Evolutionary conservation across 2,329 filamentous ascomycete species (phyloP).

Genomic region (Colletotrichum sojae): DNA sequence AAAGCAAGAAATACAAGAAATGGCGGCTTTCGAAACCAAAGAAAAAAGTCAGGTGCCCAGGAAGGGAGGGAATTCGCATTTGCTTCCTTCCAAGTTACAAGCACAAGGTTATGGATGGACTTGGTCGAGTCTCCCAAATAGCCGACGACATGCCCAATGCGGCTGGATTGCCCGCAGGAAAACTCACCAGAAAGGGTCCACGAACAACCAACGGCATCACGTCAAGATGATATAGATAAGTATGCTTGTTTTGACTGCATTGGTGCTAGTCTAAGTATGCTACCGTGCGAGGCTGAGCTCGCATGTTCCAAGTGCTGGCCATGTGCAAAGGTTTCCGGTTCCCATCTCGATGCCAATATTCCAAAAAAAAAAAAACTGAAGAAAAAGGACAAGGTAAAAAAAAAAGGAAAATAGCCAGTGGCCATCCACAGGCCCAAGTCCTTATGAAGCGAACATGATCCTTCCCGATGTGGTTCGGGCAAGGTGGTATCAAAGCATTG

Average conservation of each 20-base stretch:
- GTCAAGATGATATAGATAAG: not conserved
- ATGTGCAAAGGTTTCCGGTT: constrained; percentile 4
- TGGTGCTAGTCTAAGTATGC: constrained; percentile 3
- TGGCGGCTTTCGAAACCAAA: no score
- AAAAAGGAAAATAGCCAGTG: not conserved
- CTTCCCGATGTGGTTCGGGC: constrained; percentile 19
- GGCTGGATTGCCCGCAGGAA: no score
- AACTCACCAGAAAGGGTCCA: no score
- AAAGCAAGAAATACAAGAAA: no score
- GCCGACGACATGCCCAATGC: no score
- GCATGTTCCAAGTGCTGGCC: not conserved
- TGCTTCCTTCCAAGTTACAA: no score
- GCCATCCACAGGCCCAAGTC: constrained; percentile 12
- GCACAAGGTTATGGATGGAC: no score
- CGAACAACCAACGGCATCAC: not conserved
- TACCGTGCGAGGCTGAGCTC: not conserved
- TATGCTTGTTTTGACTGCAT: not conserved
- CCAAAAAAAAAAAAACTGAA: constrained; percentile 1
- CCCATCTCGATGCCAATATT: constrained; percentile 24
- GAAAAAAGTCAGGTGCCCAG: no score
- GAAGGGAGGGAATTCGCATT: no score
- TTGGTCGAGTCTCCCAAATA: no score
- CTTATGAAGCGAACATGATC: constrained; percentile 35
- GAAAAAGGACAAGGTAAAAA: not conserved
- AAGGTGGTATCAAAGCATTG: constrained; percentile 38